Percentiles rank a stretch among this genome's conserved stretches.
Conservation (phyloP, 164 flowering plant genomes). For the Macadamia integrifolia region DNA sequence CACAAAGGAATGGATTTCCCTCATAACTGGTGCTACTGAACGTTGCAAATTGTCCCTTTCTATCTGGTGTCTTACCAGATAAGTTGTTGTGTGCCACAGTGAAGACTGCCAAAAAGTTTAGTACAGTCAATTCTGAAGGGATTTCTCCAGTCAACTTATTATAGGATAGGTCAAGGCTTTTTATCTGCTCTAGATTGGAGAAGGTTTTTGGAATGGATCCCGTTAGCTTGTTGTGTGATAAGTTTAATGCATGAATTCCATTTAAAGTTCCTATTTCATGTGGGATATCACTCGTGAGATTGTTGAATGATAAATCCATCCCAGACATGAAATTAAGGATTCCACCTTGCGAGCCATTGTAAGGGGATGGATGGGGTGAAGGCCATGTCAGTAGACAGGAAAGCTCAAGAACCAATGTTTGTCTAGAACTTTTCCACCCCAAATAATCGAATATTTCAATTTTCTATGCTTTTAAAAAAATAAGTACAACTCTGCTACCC, state of each 20-base stretch:
- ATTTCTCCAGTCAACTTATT: constrained; percentile 21
- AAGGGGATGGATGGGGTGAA: no score
- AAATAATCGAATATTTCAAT: no score
- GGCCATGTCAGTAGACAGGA: no score
- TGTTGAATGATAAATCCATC: no score
- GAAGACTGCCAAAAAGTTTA: constrained; percentile 8
- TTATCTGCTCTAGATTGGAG: constrained; percentile 9
- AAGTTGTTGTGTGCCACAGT: constrained; percentile 21
- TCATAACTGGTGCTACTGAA: constrained; percentile 12
- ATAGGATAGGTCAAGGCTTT: constrained; percentile 27
- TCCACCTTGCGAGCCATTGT: no score
- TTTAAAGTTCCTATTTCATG: constrained; percentile 15
- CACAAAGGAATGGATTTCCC: constrained; percentile 20
- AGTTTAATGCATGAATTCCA: constrained; percentile 8
- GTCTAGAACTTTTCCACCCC: no score
- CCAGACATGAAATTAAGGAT: no score
- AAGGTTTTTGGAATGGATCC: constrained; percentile 18
- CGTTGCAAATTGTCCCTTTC: constrained; percentile 13
- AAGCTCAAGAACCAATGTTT: no score
- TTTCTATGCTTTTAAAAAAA: no score
- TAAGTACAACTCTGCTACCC: no score
- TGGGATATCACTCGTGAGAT: no score
- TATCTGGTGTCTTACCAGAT: constrained; percentile 6
- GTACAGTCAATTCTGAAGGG: constrained; percentile 13
- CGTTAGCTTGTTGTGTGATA: constrained; percentile 13